Evolutionary conservation across 768 basidiomycete species (phyloP).

Genomic region (Russula sp.): DNA sequence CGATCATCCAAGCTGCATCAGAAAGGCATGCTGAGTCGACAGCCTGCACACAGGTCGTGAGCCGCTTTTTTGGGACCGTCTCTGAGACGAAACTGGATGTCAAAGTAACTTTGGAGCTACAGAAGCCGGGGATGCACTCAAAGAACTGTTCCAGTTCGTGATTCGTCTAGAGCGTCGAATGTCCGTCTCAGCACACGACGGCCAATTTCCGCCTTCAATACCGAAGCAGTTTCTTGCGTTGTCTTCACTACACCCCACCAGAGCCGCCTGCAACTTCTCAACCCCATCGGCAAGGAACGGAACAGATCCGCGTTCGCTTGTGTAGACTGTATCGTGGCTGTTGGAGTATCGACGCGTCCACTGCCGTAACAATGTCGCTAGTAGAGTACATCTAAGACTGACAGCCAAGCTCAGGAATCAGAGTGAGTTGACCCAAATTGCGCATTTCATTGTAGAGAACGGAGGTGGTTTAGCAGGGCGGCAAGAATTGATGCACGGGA

Average conservation of each 20-base stretch:
- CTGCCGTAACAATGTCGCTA: conserved; percentile 7
- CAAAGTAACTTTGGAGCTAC: background rate
- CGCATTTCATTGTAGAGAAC: background rate
- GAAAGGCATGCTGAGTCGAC: background rate
- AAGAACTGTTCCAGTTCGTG: background rate
- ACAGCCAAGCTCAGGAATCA: conserved; percentile 12
- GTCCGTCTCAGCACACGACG: background rate
- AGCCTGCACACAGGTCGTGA: too few species aligned
- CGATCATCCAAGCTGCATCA: too few species aligned
- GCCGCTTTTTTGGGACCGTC: background rate
- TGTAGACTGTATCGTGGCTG: background rate
- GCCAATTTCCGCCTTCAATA: background rate
- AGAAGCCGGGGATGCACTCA: background rate
- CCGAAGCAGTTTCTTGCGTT: background rate
- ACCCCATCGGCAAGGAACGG: conserved; percentile 4
- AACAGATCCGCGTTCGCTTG: background rate
- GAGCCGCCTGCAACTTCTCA: background rate
- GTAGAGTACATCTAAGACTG: conserved; percentile 3
- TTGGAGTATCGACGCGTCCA: conserved; percentile 4
- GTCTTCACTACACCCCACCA: background rate
- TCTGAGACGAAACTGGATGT: too few species aligned
- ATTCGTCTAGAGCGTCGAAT: background rate
- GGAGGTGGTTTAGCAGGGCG: background rate
- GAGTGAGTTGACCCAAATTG: conserved; percentile 5
- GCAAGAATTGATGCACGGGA: background rate